Conservation (phyloP, 768 basidiomycete genomes). For the Mycena chlorophos region DNA sequence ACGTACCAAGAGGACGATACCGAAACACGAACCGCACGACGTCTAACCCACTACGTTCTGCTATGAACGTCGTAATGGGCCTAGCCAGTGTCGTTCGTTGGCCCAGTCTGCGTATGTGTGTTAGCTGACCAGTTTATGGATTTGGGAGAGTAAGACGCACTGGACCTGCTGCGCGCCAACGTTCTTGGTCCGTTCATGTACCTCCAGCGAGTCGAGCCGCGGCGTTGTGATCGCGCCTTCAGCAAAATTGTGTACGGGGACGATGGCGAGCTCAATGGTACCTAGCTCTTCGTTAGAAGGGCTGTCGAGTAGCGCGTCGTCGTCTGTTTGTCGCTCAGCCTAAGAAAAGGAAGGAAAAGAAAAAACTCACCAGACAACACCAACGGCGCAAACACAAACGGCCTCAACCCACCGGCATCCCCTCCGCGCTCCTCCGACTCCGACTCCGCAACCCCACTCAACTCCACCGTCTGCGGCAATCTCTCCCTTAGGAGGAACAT, state of each 20-base stretch:
- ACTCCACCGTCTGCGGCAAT: not conserved
- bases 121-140: not conserved
- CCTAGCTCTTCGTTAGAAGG: conserved; percentile 5
- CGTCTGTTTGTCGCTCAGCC: conserved; percentile 1
- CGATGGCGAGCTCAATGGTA: conserved; percentile 4
- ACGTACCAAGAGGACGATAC: conserved; percentile 16
- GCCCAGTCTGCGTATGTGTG: conserved; percentile 2
- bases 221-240: not conserved
- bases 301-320: conserved; percentile 5
- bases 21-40: conserved; percentile 15
- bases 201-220: not conserved
- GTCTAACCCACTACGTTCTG: conserved; percentile 1
- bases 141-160: not conserved
- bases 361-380: conserved; percentile 4
- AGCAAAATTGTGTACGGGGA: not conserved
- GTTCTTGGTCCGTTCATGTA: conserved; percentile 18
- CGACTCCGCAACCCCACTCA: not conserved
- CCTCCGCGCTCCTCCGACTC: not conserved
- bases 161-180: conserved; percentile 17
- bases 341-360: not conserved
- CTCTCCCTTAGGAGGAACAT: not conserved
- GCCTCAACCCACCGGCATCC: not conserved
- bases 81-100: not conserved
- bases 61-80: not conserved
- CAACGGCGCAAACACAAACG: conserved; percentile 13